Base-by-base conservation (phyloP, 768 basidiomycete genomes). In the Tephrocybe rancida region DNA sequence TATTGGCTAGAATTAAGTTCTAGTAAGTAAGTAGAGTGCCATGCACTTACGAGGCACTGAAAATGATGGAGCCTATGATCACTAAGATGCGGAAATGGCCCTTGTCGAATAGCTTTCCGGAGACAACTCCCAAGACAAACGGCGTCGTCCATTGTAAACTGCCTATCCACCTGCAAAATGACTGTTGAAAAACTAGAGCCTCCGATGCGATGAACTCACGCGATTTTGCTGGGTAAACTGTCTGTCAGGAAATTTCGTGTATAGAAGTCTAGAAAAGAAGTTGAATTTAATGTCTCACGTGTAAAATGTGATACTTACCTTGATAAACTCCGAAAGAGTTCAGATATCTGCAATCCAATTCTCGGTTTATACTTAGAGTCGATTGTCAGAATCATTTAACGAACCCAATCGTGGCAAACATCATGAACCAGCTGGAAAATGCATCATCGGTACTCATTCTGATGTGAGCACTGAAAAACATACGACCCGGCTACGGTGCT, bases 91-190 rank as follows among this genome's bases (percentile, higher is more conserved):
- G 57, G 32, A 63, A 64, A 22, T 52, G 42, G 4, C 65, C 63
- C n/a, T 37, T 39, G 34, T 65, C 64, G 43, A 62, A 64, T 3
- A 64, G 52, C 44, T 60, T 60, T 9, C 64, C 62, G 7, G 57
- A 58, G 7, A 64, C 45, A 22, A 60, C 43, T 0, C 64, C 64
- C 7, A 58, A 18, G 7, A 48, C 21, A 18, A 63, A 64, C 26
- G 63, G 63, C 64, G 63, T 61, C 54, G 58, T 52, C 30, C 64
- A 50, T 47, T 64, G 60, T 2, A 64, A 46, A 24, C 63, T 61
- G 21, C 61, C 63, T 21, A 66, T 64, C 65, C 62, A 65, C 26
- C 64, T 65, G 24, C 27, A 8, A 29, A 35, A 26, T 3, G 24
- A 16, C 5, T 8, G 32, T 48, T 6, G 19, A 5, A 39, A 44